These are phyloP conservation scores for Cryomyces minteri DNA, from an alignment of 495 filamentous ascomycete species.

Conservation along the genomic window DNA sequence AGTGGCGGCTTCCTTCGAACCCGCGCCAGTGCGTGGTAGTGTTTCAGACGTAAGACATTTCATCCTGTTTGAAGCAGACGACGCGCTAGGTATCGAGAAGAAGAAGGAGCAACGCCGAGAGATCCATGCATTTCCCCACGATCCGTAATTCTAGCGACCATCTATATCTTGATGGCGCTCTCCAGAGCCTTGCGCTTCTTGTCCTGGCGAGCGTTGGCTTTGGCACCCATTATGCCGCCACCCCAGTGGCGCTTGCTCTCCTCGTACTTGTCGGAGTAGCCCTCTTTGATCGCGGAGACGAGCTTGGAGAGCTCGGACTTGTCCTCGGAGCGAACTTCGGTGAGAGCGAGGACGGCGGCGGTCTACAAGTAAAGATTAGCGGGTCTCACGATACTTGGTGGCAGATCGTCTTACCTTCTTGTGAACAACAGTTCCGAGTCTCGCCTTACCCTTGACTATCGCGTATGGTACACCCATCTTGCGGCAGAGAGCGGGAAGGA, in stretches of 20 bases:
- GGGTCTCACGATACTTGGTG: constrained; percentile 11
- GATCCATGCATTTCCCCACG: too few species aligned
- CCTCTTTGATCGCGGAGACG: constrained; percentile 91
- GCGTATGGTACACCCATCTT: constrained; percentile 99
- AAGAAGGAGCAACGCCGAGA: too few species aligned
- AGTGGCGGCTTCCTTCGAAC: too few species aligned
- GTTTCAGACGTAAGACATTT: too few species aligned
- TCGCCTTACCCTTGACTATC: constrained; percentile 99
- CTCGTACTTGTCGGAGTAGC: constrained; percentile 91
- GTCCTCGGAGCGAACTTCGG: constrained; percentile 93
- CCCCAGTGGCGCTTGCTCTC: constrained; percentile 89
- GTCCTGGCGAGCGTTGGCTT: constrained; percentile 80
- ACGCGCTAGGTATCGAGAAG: too few species aligned
- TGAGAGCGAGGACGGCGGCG: constrained; percentile 85
- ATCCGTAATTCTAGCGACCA: too few species aligned
- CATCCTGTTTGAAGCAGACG: too few species aligned
- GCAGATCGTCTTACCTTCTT: constrained; percentile 55
- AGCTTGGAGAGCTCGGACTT: constrained; percentile 95
- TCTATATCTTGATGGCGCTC: constrained; percentile 84
- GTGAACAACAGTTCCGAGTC: constrained; percentile 97
- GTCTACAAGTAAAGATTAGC: constrained; percentile 35
- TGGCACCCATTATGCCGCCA: constrained; percentile 98
- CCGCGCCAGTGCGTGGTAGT: too few species aligned
- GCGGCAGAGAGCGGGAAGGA: constrained; percentile 95
- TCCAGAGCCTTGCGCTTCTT: constrained; percentile 96